Evolutionary conservation across 345 rosid genomes (phyloP).

Genomic region (Salix brachista): DNA sequence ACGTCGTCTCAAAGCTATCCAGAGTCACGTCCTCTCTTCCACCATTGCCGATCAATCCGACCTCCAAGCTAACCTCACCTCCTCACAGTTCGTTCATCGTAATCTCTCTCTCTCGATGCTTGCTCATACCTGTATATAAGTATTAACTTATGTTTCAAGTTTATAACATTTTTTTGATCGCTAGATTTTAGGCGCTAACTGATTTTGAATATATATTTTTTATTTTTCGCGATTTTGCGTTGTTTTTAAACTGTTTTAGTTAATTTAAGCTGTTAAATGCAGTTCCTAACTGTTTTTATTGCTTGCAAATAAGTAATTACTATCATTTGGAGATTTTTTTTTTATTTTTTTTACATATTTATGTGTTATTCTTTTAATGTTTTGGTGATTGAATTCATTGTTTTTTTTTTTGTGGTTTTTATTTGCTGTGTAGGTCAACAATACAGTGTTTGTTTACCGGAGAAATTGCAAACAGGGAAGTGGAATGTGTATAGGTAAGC

Average conservation of each 20-base stretch:
- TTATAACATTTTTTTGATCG: no score
- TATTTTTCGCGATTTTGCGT: not conserved
- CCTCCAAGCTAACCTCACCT: slow-evolving; percentile 35
- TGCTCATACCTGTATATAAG: no score
- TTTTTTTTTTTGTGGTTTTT: not conserved
- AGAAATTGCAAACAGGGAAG: slow-evolving; percentile 64
- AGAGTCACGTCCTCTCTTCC: slow-evolving; percentile 45
- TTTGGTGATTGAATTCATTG: no score
- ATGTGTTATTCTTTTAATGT: not conserved
- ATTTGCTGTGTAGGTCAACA: slow-evolving; percentile 8
- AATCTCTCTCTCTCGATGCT: not conserved
- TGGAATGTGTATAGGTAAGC: slow-evolving; percentile 85
- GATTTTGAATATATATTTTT: no score
- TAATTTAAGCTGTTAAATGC: no score
- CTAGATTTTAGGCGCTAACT: no score
- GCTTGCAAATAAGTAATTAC: no score
- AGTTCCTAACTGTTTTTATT: no score
- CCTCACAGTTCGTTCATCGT: slow-evolving; percentile 38
- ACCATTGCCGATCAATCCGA: slow-evolving; percentile 21
- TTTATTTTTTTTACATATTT: not conserved
- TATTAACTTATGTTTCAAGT: no score
- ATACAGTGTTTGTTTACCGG: slow-evolving; percentile 73
- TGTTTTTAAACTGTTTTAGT: not conserved
- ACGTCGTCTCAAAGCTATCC: slow-evolving; percentile 61
- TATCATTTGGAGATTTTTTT: no score